A percentile compares a stretch with the other conserved stretches of the same genome.
phyloP scores from a whole-genome alignment of 345 rosid genomes.

The Brassica incana region DNA sequence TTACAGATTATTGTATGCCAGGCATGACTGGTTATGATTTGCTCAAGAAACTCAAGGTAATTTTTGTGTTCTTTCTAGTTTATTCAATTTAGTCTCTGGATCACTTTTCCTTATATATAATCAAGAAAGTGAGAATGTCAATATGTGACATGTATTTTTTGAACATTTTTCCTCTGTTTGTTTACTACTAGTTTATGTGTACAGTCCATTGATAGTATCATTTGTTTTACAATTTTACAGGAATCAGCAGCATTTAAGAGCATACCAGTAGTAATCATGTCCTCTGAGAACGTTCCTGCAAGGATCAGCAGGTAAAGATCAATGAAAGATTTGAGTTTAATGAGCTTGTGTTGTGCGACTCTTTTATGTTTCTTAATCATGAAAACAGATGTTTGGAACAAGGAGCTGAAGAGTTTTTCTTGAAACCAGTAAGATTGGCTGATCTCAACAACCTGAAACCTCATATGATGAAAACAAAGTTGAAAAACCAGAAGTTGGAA shows the following conservation, averaged over 20 bases:
- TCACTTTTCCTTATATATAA: neutral
- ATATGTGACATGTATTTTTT: neutral
- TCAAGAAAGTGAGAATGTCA: constrained; percentile 24
- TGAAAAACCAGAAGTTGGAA: constrained; percentile 35
- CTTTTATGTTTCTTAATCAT: neutral
- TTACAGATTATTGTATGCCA: constrained; percentile 89
- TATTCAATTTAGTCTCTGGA: constrained; percentile 11
- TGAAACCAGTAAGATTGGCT: constrained; percentile 81
- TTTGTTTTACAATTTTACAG: constrained; percentile 33
- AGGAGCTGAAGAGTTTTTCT: constrained; percentile 89
- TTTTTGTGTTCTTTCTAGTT: neutral
- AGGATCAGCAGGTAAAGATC: constrained; percentile 43
- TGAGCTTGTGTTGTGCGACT: neutral
- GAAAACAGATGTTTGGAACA: constrained; percentile 69
- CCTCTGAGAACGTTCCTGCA: constrained; percentile 84
- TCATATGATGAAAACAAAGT: constrained; percentile 41
- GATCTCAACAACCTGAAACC: constrained; percentile 79
- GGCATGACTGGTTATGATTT: constrained; percentile 90
- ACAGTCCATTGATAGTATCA: constrained; percentile 1
- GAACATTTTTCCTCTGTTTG: neutral
- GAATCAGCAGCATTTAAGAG: constrained; percentile 63
- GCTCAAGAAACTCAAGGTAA: constrained; percentile 73
- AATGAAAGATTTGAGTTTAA: neutral
- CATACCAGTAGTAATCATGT: constrained; percentile 85
- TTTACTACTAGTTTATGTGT: neutral